Evolutionary conservation across 805 yeast genomes (phyloP).

Genomic region (Metschnikowia aberdeeniae): DNA sequence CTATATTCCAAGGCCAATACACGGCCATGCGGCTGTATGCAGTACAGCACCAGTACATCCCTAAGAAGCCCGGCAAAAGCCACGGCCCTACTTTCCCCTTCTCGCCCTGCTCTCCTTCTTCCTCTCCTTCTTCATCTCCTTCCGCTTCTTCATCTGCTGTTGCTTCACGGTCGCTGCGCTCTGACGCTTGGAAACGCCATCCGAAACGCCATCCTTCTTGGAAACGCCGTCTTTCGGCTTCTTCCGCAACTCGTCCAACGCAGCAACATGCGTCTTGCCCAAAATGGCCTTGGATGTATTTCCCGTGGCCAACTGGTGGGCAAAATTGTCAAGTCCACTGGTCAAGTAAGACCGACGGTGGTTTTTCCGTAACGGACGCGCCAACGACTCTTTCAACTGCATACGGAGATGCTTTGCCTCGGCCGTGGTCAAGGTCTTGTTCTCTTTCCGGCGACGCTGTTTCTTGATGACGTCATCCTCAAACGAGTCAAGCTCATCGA

Average conservation of each 20-base stretch:
- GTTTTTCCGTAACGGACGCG: constrained; percentile 55
- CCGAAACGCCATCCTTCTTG: too few species aligned
- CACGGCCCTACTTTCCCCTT: background rate
- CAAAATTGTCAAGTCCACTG: constrained; percentile 73
- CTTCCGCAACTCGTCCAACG: constrained; percentile 52
- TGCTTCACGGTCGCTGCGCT: constrained; percentile 3
- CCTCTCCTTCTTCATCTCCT: background rate
- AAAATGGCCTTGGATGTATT: constrained; percentile 62
- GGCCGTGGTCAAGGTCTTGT: constrained; percentile 42
- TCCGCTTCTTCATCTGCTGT: background rate
- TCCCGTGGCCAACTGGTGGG: constrained; percentile 69
- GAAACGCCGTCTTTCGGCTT: constrained; percentile 2
- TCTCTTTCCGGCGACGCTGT: constrained; percentile 48
- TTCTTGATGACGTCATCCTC: constrained; percentile 68
- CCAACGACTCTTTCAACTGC: constrained; percentile 51
- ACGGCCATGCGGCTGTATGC: too few species aligned
- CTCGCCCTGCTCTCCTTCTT: background rate
- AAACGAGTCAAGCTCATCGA: constrained; percentile 54
- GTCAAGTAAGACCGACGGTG: constrained; percentile 71
- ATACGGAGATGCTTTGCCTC: constrained; percentile 45
- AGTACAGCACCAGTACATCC: too few species aligned
- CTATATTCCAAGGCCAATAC: too few species aligned
- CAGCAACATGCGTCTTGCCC: constrained; percentile 67
- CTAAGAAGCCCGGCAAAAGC: too few species aligned
- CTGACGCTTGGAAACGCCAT: background rate